A percentile compares a stretch with the other conserved stretches of the same genome.
Conservation (phyloP, 805 yeast species). For the Candida sonorensis region DNA sequence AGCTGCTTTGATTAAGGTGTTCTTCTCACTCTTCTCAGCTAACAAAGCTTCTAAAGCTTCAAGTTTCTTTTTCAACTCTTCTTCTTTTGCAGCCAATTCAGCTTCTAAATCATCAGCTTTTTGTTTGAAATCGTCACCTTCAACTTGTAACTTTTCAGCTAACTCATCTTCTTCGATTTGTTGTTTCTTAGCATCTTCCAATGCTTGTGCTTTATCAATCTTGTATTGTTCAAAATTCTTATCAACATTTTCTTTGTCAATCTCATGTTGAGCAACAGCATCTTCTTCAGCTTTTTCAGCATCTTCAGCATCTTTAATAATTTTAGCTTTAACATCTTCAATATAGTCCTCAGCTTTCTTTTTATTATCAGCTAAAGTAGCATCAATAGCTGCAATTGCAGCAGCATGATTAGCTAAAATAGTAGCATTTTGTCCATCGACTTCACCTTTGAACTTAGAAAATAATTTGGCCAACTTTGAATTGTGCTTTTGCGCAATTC, state of each 20-base stretch:
- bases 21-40: slow-evolving; percentile 34
- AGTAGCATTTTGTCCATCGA: slow-evolving; percentile 35
- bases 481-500: slow-evolving; percentile 27
- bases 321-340: slow-evolving; percentile 33
- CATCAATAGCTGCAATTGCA: slow-evolving; percentile 18
- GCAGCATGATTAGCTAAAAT: slow-evolving; percentile 17
- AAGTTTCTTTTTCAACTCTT: slow-evolving; percentile 26
- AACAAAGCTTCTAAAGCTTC: slow-evolving; percentile 33
- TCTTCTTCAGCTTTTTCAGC: slow-evolving; percentile 39
- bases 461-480: slow-evolving; percentile 30
- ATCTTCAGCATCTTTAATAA: slow-evolving; percentile 38
- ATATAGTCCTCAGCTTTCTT: slow-evolving; percentile 32
- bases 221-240: slow-evolving; percentile 39
- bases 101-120: slow-evolving; percentile 32
- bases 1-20: slow-evolving; percentile 19
- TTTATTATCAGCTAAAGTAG: slow-evolving; percentile 22
- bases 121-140: slow-evolving; percentile 31
- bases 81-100: slow-evolving; percentile 34
- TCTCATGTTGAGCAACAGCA: slow-evolving; percentile 39
- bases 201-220: slow-evolving; percentile 24
- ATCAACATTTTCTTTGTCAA: slow-evolving; percentile 35
- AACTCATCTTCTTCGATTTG: slow-evolving; percentile 24
- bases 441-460: slow-evolving; percentile 29
- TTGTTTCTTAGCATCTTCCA: slow-evolving; percentile 23
- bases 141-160: slow-evolving; percentile 31